Evolutionary conservation across 208 protist genomes (phyloP).

Genomic region (Phytomonas sp.): DNA sequence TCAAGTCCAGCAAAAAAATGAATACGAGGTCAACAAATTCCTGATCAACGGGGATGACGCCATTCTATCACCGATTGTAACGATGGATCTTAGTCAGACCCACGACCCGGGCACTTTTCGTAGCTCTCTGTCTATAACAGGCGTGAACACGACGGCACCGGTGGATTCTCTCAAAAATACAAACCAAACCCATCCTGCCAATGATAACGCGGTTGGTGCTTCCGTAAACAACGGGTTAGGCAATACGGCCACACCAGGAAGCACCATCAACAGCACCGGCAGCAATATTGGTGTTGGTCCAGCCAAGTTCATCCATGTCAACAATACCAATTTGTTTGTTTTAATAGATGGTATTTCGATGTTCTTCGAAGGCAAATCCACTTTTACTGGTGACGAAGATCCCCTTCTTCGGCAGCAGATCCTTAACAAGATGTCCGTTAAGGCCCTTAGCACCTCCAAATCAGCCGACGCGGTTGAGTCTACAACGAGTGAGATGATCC

Average conservation of each 20-base stretch:
- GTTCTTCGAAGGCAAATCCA: conserved; percentile 74
- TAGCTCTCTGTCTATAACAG: background rate
- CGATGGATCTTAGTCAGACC: conserved; percentile 20
- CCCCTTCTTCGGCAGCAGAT: conserved; percentile 20
- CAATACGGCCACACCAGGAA: background rate
- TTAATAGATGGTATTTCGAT: conserved; percentile 83
- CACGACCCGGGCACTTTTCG: background rate
- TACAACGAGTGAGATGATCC: too few relatives aligned
- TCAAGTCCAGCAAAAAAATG: conserved; percentile 53
- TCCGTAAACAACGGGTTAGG: conserved; percentile 2
- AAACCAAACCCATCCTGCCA: background rate
- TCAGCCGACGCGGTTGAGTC: too few relatives aligned
- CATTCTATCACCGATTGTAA: conserved; percentile 67
- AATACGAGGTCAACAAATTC: conserved; percentile 59
- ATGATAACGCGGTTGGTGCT: background rate
- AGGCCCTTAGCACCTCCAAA: background rate
- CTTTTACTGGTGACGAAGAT: conserved; percentile 52
- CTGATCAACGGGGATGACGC: conserved; percentile 75
- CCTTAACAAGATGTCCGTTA: background rate
- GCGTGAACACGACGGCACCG: background rate
- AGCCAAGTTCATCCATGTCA: conserved; percentile 80
- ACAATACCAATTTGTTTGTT: conserved; percentile 87
- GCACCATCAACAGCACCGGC: conserved; percentile 10
- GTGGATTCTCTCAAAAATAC: background rate
- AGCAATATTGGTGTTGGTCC: background rate